Evolutionary conservation across 768 basidiomycete species (phyloP), one percentile per base, ranked within the genome.

Genomic region (Ramaria rubella): DNA sequence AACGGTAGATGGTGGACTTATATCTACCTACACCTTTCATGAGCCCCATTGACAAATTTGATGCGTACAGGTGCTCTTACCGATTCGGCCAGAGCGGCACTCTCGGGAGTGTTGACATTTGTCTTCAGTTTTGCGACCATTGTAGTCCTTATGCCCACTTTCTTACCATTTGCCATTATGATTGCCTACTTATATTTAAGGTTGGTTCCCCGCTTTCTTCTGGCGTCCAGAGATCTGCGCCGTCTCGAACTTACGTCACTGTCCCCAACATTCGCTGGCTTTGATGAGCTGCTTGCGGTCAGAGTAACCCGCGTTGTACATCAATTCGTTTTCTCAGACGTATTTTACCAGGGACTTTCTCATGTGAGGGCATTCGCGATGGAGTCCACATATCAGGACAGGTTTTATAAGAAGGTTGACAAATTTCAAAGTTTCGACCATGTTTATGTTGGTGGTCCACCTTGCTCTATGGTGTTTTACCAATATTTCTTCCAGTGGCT

Each of bases 391-490:
- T 89, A 86, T 63, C 83, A 86, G 62, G 73, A 85, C 60, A 61
- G 70, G 19, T 86, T 87, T 62, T 86, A 86, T 65, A 59, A 62
- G 33, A 79, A 76, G 66, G 82, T 83, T 43, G 67, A 67, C 61
- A 82, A 76, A 62, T 87, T 87, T 64, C 86, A 87, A 65, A 78
- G 80, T 5, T 85, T 81, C 64, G 83, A 86, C 64, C 85, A 86
- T 63, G 78, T 79, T 53, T 87, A 85, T 68, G 84, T 83, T 63
- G 65, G 83, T 73, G 38, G 31, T 49, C 38, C 40, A 17, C 52
- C 24, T 46, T 43, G 23, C 36, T 33, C 15, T 46, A 23, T 1
- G 21, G n/a, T 9, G 26, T 23, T 21, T 49, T 30, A 6, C 49
- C 27, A 44, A 27, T 4, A 34, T 4, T 43, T 51, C 7, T 49